Percentiles rank a stretch among this genome's conserved stretches.
These are phyloP conservation scores for Rhizopogon rudus DNA, from an alignment of 768 basidiomycete genomes.

Conservation along the genomic window DNA sequence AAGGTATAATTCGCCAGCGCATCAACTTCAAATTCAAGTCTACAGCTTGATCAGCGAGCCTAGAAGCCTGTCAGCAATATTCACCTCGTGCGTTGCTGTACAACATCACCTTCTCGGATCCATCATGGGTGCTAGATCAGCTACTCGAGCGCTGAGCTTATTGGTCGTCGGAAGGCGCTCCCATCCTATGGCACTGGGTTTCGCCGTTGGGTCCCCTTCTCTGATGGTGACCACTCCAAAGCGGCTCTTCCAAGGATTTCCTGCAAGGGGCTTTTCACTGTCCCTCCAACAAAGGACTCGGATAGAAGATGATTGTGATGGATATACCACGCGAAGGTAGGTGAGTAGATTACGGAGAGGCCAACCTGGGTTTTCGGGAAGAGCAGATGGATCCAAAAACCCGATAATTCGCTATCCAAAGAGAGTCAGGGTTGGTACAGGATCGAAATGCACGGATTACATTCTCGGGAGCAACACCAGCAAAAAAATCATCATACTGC, in stretches of 20 bases:
- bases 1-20: slow-evolving; percentile 94
- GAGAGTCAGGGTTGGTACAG: neutral
- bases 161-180: slow-evolving; percentile 82
- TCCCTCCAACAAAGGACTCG: slow-evolving; percentile 80
- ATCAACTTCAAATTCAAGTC: slow-evolving; percentile 96
- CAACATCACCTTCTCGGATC: slow-evolving; percentile 70
- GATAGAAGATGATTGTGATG: slow-evolving; percentile 40
- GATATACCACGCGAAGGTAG: slow-evolving; percentile 64
- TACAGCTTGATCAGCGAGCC: slow-evolving; percentile 94
- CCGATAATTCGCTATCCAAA: slow-evolving; percentile 42
- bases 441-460: slow-evolving; percentile 22
- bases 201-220: slow-evolving; percentile 13
- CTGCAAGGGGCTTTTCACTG: slow-evolving; percentile 37
- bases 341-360: slow-evolving; percentile 89
- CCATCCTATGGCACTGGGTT: slow-evolving; percentile 85
- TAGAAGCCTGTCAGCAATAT: slow-evolving; percentile 20
- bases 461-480: slow-evolving; percentile 32
- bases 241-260: slow-evolving; percentile 55
- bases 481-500: slow-evolving; percentile 55
- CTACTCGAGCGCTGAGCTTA: slow-evolving; percentile 80
- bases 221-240: slow-evolving; percentile 43
- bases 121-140: slow-evolving; percentile 95
- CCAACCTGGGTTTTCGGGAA: slow-evolving; percentile 78
- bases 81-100: neutral
- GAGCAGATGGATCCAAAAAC: slow-evolving; percentile 84